These are phyloP conservation scores for Dactylellina sp. DNA, from an alignment of 2,329 filamentous ascomycete species.

Conservation along the genomic window DNA sequence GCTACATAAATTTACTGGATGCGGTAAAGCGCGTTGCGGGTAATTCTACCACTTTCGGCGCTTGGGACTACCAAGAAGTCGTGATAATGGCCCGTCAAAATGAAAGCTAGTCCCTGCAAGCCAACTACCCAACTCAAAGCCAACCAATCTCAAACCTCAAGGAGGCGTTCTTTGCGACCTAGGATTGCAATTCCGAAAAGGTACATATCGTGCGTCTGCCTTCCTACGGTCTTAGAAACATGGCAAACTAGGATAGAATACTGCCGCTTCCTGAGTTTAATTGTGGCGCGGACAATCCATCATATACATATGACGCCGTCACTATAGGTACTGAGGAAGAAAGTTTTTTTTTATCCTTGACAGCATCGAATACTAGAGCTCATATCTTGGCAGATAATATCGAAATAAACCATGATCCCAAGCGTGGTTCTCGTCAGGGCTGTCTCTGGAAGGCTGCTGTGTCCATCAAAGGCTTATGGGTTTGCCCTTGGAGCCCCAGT, in stretches of 20 bases:
- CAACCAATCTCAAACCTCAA: neutral
- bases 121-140: neutral
- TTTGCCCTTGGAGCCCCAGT: neutral
- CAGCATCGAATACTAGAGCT: too few relatives aligned
- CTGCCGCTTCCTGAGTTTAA: too few relatives aligned
- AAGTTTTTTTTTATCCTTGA: too few relatives aligned
- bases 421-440: neutral
- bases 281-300: too few relatives aligned
- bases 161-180: neutral
- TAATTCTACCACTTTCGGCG: conserved; percentile 46
- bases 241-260: too few relatives aligned
- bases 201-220: neutral
- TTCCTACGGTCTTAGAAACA: neutral
- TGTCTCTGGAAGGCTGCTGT: neutral
- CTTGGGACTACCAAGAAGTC: conserved; percentile 6
- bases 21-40: conserved; percentile 39
- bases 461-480: neutral
- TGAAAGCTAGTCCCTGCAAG: neutral
- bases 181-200: conserved; percentile 18
- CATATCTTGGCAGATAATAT: neutral
- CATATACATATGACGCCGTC: too few relatives aligned
- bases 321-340: too few relatives aligned
- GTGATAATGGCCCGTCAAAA: too few relatives aligned
- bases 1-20: conserved; percentile 23
- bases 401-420: conserved; percentile 16